phyloP scores from a whole-genome alignment of 2,329 filamentous ascomycete species.

The Hirsutella minnesotensis region DNA sequence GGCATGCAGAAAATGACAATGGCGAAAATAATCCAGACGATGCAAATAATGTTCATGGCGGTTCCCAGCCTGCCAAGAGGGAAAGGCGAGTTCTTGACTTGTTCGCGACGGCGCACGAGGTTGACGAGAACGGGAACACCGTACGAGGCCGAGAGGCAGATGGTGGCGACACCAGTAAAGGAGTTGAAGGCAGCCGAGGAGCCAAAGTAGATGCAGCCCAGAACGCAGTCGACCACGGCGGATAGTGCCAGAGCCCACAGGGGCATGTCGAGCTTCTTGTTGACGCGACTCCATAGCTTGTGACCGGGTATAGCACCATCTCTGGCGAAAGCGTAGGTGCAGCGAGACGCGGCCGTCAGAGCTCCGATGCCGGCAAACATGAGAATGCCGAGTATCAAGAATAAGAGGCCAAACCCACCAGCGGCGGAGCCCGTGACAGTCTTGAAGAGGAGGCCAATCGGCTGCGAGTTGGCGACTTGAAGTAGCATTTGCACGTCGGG shows the following conservation, averaged over 20 bases:
- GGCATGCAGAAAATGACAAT: conserved; percentile 71
- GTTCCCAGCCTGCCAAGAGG: conserved; percentile 59
- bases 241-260: conserved; percentile 59
- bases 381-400: conserved; percentile 64
- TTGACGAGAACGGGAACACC: conserved; percentile 64
- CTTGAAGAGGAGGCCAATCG: conserved; percentile 67
- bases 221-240: conserved; percentile 54
- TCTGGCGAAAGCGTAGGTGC: conserved; percentile 65
- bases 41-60: conserved; percentile 53
- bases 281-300: conserved; percentile 52
- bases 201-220: conserved; percentile 72
- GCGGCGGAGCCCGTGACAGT: conserved; percentile 59
- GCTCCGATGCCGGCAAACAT: conserved; percentile 68
- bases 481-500: conserved; percentile 55
- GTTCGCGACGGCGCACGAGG: conserved; percentile 51
- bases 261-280: conserved; percentile 55
- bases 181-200: conserved; percentile 66
- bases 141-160: conserved; percentile 66
- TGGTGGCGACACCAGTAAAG: conserved; percentile 70
- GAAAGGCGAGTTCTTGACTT: conserved; percentile 53
- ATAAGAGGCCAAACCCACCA: conserved; percentile 64
- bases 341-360: conserved; percentile 61
- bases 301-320: conserved; percentile 65
- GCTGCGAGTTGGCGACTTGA: conserved; percentile 57
- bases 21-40: conserved; percentile 60